phyloP scores from a whole-genome alignment of 108 stramenopile species.

The Skeletonema costatum region DNA sequence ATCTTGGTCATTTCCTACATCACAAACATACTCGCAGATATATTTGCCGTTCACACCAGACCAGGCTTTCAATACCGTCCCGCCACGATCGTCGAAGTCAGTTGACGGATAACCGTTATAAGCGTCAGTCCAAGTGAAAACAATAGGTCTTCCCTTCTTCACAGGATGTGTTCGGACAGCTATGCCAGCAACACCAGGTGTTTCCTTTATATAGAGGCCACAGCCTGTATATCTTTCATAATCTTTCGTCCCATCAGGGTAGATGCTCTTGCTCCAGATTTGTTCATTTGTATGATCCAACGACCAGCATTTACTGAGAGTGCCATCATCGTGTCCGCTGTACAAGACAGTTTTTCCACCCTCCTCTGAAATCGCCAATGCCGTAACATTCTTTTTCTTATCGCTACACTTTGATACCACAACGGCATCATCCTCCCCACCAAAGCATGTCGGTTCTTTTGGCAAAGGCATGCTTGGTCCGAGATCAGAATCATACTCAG shows the following conservation, averaged over 20 bases:
- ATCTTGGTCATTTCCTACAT: conserved; percentile 31
- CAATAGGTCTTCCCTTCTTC: conserved; percentile 3
- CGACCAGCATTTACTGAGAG: conserved; percentile 39
- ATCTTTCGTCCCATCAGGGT: conserved; percentile 19
- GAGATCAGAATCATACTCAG: conserved; percentile 31
- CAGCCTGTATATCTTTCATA: not conserved
- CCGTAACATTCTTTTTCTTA: conserved; percentile 35
- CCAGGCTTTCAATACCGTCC: conserved; percentile 25
- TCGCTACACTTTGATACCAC: conserved; percentile 4
- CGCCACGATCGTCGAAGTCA: conserved; percentile 19
- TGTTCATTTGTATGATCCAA: conserved; percentile 17
- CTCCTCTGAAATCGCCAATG: conserved; percentile 38
- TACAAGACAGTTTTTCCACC: conserved; percentile 40
- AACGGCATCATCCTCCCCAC: conserved; percentile 13
- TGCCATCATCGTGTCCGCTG: conserved; percentile 45
- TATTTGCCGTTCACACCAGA: conserved; percentile 26
- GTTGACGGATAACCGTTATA: conserved; percentile 19
- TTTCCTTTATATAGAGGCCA: conserved; percentile 18
- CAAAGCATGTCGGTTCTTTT: conserved; percentile 20
- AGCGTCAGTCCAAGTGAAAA: conserved; percentile 38
- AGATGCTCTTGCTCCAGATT: conserved; percentile 39
- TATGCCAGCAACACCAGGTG: conserved; percentile 36
- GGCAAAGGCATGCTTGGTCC: conserved; percentile 15
- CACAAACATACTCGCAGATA: not conserved
- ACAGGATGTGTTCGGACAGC: conserved; percentile 17